Evolutionary conservation across 2,329 filamentous ascomycete genomes (phyloP).

Genomic region (Xylaria sp.): DNA sequence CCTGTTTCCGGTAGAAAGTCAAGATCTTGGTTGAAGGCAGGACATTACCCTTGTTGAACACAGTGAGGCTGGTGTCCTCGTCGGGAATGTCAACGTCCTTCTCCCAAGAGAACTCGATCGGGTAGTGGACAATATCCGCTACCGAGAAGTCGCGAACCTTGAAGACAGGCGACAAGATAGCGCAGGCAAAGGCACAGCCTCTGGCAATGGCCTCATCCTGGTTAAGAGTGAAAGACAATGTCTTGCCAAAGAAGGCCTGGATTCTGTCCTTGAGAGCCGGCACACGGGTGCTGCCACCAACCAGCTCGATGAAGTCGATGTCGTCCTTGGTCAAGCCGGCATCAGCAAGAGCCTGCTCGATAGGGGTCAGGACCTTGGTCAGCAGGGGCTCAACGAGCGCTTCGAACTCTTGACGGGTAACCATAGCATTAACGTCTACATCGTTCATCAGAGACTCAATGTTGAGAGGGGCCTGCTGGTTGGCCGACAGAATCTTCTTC

Average conservation of each 20-base stretch:
- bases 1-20: constrained; percentile 97
- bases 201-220: constrained; percentile 95
- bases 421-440: constrained; percentile 78
- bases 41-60: constrained; percentile 95
- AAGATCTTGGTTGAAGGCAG: constrained; percentile 98
- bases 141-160: constrained; percentile 96
- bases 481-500: constrained; percentile 97
- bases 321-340: constrained; percentile 87
- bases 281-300: constrained; percentile 91
- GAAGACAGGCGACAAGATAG: constrained; percentile 95
- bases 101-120: constrained; percentile 98
- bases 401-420: constrained; percentile 94
- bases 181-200: constrained; percentile 95
- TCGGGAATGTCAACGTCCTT: constrained; percentile 97
- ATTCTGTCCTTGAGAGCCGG: constrained; percentile 88
- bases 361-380: constrained; percentile 61
- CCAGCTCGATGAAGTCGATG: constrained; percentile 88
- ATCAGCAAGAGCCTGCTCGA: constrained; percentile 91
- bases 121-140: constrained; percentile 96
- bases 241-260: constrained; percentile 85
- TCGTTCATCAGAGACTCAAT: constrained; percentile 99
- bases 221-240: constrained; percentile 92
- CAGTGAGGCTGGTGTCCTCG: constrained; percentile 93
- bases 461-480: constrained; percentile 85
- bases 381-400: constrained; percentile 82